A percentile compares a stretch with the other conserved stretches of the same genome.
These are phyloP conservation scores for Ophiostoma australiae DNA, from an alignment of 2,329 filamentous ascomycete genomes.

Conservation along the genomic window DNA sequence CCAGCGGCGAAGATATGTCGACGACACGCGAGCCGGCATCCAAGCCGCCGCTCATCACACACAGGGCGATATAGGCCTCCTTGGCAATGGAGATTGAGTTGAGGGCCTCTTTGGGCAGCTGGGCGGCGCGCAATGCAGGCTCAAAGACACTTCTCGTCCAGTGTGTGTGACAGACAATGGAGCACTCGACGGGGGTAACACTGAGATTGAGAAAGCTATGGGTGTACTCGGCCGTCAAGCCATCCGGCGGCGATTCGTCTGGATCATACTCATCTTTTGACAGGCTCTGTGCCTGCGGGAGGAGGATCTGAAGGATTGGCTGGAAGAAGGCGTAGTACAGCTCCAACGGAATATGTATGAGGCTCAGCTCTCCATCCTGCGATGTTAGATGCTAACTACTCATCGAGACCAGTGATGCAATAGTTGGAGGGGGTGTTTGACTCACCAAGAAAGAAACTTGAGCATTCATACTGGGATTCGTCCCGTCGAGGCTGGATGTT, in stretches of 20 bases:
- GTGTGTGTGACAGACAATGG: constrained; percentile 75
- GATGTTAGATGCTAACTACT: background rate
- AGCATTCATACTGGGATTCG: constrained; percentile 46
- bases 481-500: background rate
- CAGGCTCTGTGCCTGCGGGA: constrained; percentile 55
- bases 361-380: constrained; percentile 77
- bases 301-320: constrained; percentile 77
- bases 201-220: constrained; percentile 91
- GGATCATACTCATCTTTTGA: constrained; percentile 28
- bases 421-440: constrained; percentile 22
- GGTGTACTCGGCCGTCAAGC: constrained; percentile 48
- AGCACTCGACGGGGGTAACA: constrained; percentile 87
- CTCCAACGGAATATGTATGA: constrained; percentile 83
- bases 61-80: constrained; percentile 82
- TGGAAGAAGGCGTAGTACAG: constrained; percentile 76
- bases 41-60: constrained; percentile 82
- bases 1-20: constrained; percentile 84
- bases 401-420: background rate
- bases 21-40: constrained; percentile 88
- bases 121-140: constrained; percentile 56
- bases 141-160: constrained; percentile 71
- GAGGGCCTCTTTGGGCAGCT: constrained; percentile 50
- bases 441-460: constrained; percentile 56
- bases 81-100: constrained; percentile 66
- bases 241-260: constrained; percentile 37